These are phyloP conservation scores for Schizothecium vesticola DNA, from an alignment of 495 filamentous ascomycete species.

Conservation along the genomic window DNA sequence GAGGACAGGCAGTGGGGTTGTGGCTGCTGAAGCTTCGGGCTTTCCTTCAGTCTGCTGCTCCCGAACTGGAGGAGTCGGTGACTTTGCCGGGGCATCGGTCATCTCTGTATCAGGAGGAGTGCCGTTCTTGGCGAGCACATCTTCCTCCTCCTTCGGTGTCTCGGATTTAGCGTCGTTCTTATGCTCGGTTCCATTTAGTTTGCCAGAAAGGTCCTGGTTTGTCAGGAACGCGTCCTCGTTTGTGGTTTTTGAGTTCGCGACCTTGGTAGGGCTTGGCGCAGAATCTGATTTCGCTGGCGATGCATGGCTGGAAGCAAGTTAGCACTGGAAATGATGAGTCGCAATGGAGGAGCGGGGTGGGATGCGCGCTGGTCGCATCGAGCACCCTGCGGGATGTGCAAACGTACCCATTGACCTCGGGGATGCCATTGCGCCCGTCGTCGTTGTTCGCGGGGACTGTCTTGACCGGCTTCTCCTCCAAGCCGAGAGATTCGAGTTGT, in stretches of 20 bases:
- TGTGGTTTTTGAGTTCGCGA: slow-evolving; percentile 4
- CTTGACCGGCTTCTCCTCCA: slow-evolving; percentile 45
- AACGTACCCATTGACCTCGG: slow-evolving; percentile 28
- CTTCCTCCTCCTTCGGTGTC: slow-evolving; percentile 3
- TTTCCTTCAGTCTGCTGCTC: neutral
- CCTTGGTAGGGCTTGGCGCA: slow-evolving; percentile 3
- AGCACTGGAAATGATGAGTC: neutral
- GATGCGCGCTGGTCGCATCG: no score
- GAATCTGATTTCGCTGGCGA: slow-evolving; percentile 1
- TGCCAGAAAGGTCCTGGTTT: slow-evolving; percentile 11
- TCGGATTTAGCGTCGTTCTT: neutral
- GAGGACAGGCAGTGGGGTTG: neutral
- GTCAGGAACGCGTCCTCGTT: slow-evolving; percentile 26
- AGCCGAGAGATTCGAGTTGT: slow-evolving; percentile 38
- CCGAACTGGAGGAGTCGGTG: neutral
- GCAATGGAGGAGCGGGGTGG: neutral
- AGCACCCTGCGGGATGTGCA: neutral
- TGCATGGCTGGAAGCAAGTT: slow-evolving; percentile 12
- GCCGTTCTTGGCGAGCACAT: slow-evolving; percentile 9
- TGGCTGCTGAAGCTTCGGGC: neutral
- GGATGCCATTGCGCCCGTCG: slow-evolving; percentile 27
- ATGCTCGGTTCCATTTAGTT: slow-evolving; percentile 3
- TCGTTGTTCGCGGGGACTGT: slow-evolving; percentile 41
- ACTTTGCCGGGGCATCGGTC: slow-evolving; percentile 26
- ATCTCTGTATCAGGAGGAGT: slow-evolving; percentile 18